Conservation (phyloP, 331 rosid species). For the Quercus tomentella region DNA sequence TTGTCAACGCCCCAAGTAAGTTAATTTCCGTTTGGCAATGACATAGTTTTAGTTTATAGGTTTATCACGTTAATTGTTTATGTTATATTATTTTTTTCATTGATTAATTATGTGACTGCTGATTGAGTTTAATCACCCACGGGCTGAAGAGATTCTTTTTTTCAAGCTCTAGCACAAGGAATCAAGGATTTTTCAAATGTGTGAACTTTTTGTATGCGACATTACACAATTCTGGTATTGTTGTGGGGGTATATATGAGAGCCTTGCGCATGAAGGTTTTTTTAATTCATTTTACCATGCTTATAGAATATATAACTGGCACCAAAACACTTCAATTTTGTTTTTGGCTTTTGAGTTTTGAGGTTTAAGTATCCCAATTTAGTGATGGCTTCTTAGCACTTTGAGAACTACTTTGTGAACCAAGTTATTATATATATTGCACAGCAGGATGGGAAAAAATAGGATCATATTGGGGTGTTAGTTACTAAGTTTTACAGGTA, state of each 20-base stretch:
- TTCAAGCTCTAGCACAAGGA: neutral
- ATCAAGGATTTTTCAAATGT: neutral
- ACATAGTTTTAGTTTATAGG: neutral
- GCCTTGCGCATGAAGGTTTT: neutral
- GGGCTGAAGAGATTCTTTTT: neutral
- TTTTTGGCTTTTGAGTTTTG: neutral
- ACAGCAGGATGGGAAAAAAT: neutral
- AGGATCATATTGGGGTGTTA: neutral
- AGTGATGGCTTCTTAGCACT: neutral
- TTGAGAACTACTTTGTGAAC: neutral
- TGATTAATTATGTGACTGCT: neutral
- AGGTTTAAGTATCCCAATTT: neutral
- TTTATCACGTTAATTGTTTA: neutral
- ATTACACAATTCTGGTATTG: neutral
- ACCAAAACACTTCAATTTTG: neutral
- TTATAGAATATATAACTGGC: neutral
- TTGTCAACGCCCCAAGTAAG: conserved; percentile 76
- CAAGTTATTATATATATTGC: neutral
- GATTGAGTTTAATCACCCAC: neutral
- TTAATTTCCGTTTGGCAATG: conserved; percentile 4
- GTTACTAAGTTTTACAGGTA: neutral
- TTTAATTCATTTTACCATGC: neutral
- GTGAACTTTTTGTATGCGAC: neutral
- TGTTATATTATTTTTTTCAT: neutral
- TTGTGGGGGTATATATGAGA: neutral